Evolutionary conservation across 2,329 filamentous ascomycete species (phyloP), one percentile per base, ranked within the genome.

Genomic region (Aspergillus caelatus): DNA sequence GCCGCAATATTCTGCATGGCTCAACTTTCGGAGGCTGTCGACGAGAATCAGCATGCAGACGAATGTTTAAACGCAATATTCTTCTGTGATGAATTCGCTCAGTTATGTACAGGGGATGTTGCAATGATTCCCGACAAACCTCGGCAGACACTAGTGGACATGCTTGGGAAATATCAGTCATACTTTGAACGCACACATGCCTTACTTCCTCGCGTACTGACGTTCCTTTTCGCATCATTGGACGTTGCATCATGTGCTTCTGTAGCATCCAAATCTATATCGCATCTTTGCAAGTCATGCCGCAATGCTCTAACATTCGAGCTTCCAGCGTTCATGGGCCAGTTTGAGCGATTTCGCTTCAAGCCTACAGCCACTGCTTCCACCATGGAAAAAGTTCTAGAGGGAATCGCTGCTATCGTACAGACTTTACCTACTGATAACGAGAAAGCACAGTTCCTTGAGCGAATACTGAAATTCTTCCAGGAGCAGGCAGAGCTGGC

Each of bases 371-470:
- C 77, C 21, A 78, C 73, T 0, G 68, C 70, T 2, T 73, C 74
- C 36, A 80, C 77, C 1, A 75, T 80, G 70, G 78, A 79, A 54
- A 77, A 75, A 50, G 79, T 82, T 26, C 70, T 79, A 12, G 80
- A 80, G 64, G 80, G 79, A 1, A 81, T 82, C 57, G 77, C 80
- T 19, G 77, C 80, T 0, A 77, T 82, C 55, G 76, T 82, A 9
- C 79, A 81, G 61, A 78, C 75, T 14, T 60, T 81, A 6, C 70
- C 73, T 23, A 64, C 71, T 16, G 79, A 82, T 64, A 71, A 75
- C 56, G 74, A 75, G 26, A 82, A 80, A 66, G 74, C 77, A 11
- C 73, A 76, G 52, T 76, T 72, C 12, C 67, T 82, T 3, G 73
- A 78, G 32, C 70, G 75, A 52, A 73, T 82, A 34, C 67, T 82